phyloP scores from a whole-genome alignment of 495 filamentous ascomycete species.

The Umbilicaria muhlenbergii region DNA sequence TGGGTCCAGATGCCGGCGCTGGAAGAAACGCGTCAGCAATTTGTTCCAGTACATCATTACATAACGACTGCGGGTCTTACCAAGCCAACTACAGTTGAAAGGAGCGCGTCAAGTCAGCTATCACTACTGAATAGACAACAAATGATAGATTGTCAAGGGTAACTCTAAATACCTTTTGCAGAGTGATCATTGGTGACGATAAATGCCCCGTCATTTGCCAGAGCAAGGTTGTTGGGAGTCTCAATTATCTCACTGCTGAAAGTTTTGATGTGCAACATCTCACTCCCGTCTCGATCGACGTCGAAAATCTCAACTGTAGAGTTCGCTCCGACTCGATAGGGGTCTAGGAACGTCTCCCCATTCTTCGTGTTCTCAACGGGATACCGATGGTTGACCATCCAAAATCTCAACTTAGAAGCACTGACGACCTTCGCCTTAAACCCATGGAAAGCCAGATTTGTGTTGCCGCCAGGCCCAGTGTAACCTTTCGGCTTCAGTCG shows the following conservation, averaged over 20 bases:
- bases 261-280: slow-evolving; percentile 19
- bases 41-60: too few species aligned
- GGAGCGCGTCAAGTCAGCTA: neutral
- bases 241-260: slow-evolving; percentile 15
- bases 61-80: too few species aligned
- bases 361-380: slow-evolving; percentile 17
- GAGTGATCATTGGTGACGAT: slow-evolving; percentile 23
- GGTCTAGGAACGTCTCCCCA: slow-evolving; percentile 15
- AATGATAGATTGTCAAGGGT: slow-evolving; percentile 6
- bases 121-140: slow-evolving; percentile 11
- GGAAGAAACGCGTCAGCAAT: neutral
- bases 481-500: slow-evolving; percentile 10
- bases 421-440: slow-evolving; percentile 13
- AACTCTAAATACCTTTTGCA: slow-evolving; percentile 10
- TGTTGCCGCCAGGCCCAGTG: too few species aligned
- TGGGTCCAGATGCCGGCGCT: slow-evolving; percentile 11
- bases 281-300: slow-evolving; percentile 4
- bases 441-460: slow-evolving; percentile 18
- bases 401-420: slow-evolving; percentile 14
- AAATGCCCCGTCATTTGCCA: slow-evolving; percentile 15
- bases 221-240: slow-evolving; percentile 21
- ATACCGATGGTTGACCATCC: slow-evolving; percentile 25
- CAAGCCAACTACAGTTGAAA: too few species aligned
- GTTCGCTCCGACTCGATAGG: slow-evolving; percentile 18
- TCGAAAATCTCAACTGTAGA: slow-evolving; percentile 24